Evolutionary conservation across 345 rosid genomes (phyloP), one percentile per base, ranked within the genome.

Genomic region (Aethionema arabicum): DNA sequence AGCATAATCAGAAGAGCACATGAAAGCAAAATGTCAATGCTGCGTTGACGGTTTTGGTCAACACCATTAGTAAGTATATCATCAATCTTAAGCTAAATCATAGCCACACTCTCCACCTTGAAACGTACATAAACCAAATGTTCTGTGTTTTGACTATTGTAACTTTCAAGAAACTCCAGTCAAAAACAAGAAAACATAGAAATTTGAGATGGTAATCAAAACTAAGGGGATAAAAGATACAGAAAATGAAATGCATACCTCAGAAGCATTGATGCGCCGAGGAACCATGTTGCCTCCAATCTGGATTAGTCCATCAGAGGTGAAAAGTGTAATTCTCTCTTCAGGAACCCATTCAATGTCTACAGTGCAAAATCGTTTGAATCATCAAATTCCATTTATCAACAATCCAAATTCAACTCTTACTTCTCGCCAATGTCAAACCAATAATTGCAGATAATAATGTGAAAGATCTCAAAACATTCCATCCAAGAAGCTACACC

Each of bases 261-360:
- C 78, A 48, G 86, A 77, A 32, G 88, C 55, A 45, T 72, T 65
- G 53, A 79, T 53, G 12, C 81, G 85, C 32, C 84, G 84, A 57
- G 97, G 96, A 63, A 90, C 90, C 74, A 87, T 68, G 36, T 86
- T 85, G 55, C 96, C 97, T 37, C 97, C 97, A 48, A 92, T 89
- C 78, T 85, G 96, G 77, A 91, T 14, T 14, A 91, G 80, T 51
- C 96, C 98, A 64, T 91, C 96, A 33, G 89, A 58, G 10, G 96
- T 86, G 77, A 91, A 91, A 67, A 88, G 72, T 29, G 96, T 88
- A 11, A 86, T 79, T 48, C 87, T 81, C 44, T 88, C 98, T 72
- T 88, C 88, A 16, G 76, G 88, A 74, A 88, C 79, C 98, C 98
- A 91, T 72, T 88, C 88, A 12, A 91, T 69, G 9, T 3, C 68